Evolutionary conservation across 257 asterid species (phyloP).

Genomic region (Solanum acaule): DNA sequence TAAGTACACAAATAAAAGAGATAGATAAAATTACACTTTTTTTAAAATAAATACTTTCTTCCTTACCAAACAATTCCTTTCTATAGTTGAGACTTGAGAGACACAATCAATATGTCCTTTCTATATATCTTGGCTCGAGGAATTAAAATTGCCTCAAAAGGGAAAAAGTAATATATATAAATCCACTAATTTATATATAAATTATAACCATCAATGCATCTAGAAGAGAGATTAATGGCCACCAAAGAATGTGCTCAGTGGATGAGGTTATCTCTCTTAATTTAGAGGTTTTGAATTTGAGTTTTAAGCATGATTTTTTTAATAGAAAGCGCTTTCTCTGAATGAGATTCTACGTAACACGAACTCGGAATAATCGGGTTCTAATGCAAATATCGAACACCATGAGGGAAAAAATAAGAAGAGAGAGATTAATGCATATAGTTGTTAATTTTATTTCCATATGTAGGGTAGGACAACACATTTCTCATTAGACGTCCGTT

Average conservation of each 20-base stretch:
- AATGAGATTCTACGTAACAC: fast-evolving
- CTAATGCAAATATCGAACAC: too few relatives aligned
- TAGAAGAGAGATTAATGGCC: not conserved
- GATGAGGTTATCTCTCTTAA: too few relatives aligned
- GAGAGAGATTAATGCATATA: not conserved
- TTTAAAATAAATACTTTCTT: not conserved
- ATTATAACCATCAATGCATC: not conserved
- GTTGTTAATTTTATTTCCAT: not conserved
- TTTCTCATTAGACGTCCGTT: not conserved
- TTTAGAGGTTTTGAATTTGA: too few relatives aligned
- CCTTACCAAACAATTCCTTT: not conserved
- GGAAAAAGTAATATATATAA: not conserved
- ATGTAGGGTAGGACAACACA: not conserved
- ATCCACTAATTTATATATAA: not conserved
- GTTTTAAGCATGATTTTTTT: too few relatives aligned
- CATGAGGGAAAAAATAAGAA: too few relatives aligned
- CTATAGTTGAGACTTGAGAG: not conserved
- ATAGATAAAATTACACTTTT: not conserved
- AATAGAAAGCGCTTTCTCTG: fast-evolving
- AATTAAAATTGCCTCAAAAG: not conserved
- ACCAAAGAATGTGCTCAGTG: too few relatives aligned
- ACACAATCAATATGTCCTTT: not conserved
- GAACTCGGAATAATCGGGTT: fast-evolving
- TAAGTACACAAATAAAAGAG: not conserved
- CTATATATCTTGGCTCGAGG: not conserved